Evolutionary conservation across 1,284 basidiomycete genomes (phyloP).

Genomic region (Cystobasidium slooffiae): DNA sequence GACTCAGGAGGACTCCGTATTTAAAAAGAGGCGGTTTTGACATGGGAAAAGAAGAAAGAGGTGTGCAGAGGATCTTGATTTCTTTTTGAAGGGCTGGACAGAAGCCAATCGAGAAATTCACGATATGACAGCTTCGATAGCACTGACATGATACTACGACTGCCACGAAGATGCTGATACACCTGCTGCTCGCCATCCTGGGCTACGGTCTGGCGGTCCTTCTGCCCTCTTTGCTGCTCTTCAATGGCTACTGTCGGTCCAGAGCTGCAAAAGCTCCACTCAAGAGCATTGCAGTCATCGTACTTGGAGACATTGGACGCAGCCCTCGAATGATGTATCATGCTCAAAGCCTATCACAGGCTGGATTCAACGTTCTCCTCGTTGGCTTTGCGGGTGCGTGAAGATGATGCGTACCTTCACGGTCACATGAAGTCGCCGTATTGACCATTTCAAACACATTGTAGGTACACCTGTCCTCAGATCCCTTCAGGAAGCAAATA

Average conservation of each 20-base stretch:
- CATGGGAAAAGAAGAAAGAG: slow-evolving; percentile 19
- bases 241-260: slow-evolving; percentile 6
- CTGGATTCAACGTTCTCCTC: slow-evolving; percentile 77
- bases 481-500: slow-evolving; percentile 67
- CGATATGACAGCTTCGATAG: not conserved
- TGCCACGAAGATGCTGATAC: not conserved
- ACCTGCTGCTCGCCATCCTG: not conserved
- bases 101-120: slow-evolving; percentile 16
- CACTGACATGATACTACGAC: not conserved
- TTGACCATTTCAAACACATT: not conserved
- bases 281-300: slow-evolving; percentile 75
- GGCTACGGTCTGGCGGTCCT: slow-evolving; percentile 11
- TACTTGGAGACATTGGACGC: slow-evolving; percentile 92
- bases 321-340: slow-evolving; percentile 99
- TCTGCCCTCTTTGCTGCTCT: slow-evolving; percentile 8
- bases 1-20: slow-evolving; percentile 39
- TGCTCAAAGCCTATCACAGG: slow-evolving; percentile 83
- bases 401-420: not conserved
- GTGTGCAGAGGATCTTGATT: not conserved
- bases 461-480: slow-evolving; percentile 75
- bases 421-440: not conserved
- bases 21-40: slow-evolving; percentile 30
- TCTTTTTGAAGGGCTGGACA: not conserved
- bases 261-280: not conserved
- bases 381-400: slow-evolving; percentile 81